These are phyloP conservation scores for Coelastrella sp. DNA, from an alignment of 139 green algal species.

Conservation along the genomic window DNA sequence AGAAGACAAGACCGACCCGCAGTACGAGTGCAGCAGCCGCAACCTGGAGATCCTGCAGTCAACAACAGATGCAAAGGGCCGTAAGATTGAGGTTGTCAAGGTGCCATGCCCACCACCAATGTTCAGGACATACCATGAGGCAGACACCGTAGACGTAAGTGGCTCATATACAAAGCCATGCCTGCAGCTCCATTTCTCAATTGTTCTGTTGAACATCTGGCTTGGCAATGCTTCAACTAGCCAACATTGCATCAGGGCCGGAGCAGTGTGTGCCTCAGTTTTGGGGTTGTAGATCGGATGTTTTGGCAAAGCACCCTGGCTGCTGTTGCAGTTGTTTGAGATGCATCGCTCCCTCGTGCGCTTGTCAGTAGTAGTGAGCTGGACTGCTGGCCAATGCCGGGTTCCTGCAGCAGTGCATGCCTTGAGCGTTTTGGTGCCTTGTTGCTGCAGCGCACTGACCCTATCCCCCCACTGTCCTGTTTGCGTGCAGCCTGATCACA, in stretches of 20 bases:
- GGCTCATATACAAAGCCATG: background rate
- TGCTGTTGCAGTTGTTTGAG: too few relatives aligned
- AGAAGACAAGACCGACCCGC: conserved; percentile 76
- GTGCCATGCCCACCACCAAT: conserved; percentile 72
- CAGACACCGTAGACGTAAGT: conserved; percentile 57
- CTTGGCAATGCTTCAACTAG: background rate
- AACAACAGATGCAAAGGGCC: conserved; percentile 68
- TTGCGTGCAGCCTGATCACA: conserved; percentile 66
- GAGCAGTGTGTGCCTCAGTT: too few relatives aligned
- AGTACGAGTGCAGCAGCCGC: conserved; percentile 63
- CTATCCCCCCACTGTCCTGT: background rate
- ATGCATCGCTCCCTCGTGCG: too few relatives aligned
- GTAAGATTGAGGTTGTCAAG: conserved; percentile 78
- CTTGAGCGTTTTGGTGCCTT: background rate
- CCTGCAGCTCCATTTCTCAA: background rate
- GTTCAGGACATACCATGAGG: conserved; percentile 64
- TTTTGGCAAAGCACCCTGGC: too few relatives aligned
- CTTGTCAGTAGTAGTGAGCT: too few relatives aligned
- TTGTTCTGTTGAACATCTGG: background rate
- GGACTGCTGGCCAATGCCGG: too few relatives aligned
- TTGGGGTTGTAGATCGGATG: too few relatives aligned
- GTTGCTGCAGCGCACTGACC: background rate
- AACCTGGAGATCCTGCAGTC: conserved; percentile 57
- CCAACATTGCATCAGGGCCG: too few relatives aligned
- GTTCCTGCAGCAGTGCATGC: background rate